Base-by-base conservation (phyloP, 345 rosid genomes). In the Bretschneidera sinensis region DNA sequence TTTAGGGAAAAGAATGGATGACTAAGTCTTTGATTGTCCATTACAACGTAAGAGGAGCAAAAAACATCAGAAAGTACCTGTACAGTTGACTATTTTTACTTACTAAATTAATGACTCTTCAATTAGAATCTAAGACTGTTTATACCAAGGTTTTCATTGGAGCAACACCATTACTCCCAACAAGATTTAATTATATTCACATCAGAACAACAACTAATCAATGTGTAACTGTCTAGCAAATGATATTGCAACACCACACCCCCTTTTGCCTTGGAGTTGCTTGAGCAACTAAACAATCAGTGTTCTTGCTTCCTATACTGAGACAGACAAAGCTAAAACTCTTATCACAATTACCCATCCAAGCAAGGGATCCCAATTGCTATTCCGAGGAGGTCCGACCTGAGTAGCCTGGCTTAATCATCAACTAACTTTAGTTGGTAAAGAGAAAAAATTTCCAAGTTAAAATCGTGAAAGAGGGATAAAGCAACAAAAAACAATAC, bases 361-460 rank as follows among this genome's bases (percentile, higher is more conserved):
- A 94, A 79, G 78, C 90, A 94, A 59, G 95, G 89, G 65, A 94
- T 75, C 13, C 99, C 99, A 34, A 88, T 74, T 16, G 97, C 82
- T 62, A 76, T 76, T 57, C 89, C 99, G 62, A 94, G 76, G 17
- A 66, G 60, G 69, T 86, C 90, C 0, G 99, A 95, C 59, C 39
- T 64, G 81, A 65, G 60, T 64, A 49, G 75, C 86, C 95, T 90
- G 78, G 65, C 60, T 52, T 52, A 51, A 33, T 25, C 62, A 33
- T 25, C 62, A 62, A 61, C 23, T 21, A 54, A 57, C 43, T 49
- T 34, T 55, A 57, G 48, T 62, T 53, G 25, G 47, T 16, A 35
- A 28, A 35, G 5, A 17, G 25, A 65, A 49, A 43, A 43, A 24
- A n/a, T 51, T 62, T 43, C 21, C 50, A 54, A 35, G 24, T 1